A percentile compares a stretch with the other conserved stretches of the same genome.
phyloP scores from a whole-genome alignment of 495 filamentous ascomycete genomes.

The Neurospora terricola region DNA sequence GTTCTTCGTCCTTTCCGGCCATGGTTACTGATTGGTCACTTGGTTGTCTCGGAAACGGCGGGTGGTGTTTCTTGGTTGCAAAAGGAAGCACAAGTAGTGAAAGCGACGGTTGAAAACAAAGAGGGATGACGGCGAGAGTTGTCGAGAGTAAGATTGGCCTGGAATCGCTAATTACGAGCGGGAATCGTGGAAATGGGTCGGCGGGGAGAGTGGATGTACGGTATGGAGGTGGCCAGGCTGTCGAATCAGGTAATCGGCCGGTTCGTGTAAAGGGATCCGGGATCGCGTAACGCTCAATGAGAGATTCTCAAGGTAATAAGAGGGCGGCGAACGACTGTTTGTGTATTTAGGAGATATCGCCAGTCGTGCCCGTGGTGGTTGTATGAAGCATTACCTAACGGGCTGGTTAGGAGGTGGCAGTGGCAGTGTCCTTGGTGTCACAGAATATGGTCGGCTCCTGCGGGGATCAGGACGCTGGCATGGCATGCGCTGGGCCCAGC shows the following conservation, averaged over 20 bases:
- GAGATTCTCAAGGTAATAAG: neutral
- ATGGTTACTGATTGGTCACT: slow-evolving; percentile 24
- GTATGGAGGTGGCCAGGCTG: neutral
- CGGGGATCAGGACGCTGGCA: slow-evolving; percentile 11
- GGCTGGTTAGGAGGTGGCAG: neutral
- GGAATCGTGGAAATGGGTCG: neutral
- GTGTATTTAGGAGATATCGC: neutral
- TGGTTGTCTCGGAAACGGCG: neutral
- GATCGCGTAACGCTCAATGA: neutral
- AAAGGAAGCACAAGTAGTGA: neutral
- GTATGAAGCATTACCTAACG: neutral
- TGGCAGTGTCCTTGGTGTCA: neutral
- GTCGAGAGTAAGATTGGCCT: neutral
- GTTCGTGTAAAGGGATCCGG: neutral
- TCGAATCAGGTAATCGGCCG: neutral
- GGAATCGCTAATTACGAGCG: neutral
- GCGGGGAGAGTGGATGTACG: neutral
- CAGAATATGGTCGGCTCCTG: slow-evolving; percentile 12
- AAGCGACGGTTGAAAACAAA: neutral
- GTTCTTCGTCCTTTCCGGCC: slow-evolving; percentile 34
- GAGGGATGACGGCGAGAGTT: neutral
- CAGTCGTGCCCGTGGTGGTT: neutral
- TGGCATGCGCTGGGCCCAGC: neutral
- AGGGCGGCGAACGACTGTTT: neutral
- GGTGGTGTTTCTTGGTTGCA: neutral